Evolutionary conservation across 352 stramenopile species (phyloP), one percentile per base, ranked within the genome.

Genomic region (Pythium dissimile): DNA sequence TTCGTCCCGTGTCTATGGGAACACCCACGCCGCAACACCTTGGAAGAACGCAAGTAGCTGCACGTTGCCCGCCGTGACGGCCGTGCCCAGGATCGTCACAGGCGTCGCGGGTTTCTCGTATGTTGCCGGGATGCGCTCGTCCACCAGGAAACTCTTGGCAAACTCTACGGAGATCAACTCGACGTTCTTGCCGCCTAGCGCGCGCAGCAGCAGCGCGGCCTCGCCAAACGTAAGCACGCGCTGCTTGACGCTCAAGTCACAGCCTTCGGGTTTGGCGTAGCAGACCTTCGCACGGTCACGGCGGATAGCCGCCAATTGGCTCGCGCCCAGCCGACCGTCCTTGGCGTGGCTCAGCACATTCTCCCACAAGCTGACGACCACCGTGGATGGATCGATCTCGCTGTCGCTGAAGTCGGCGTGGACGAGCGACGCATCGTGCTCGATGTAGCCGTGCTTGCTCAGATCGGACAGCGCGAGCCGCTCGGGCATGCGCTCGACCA

Each of bases 391-490:
- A 52, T 81, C 62, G 21, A 7, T 41, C 27, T 57, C 23, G 28
- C 49, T 64, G 49, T 59, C 63, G 31, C 69, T 66, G 16, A 54
- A 56, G 46, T 82, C 72, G 2, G 49, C 49, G 31, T 76, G 67
- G 12, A 72, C 50, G 73, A 73, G 34, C 68, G 66, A 27, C 37
- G 54, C 39, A 54, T 77, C 75, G 66, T 82, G 75, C n/a, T 62
- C 68, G 26, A 56, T 47, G 23, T 47, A 38, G 49, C 34, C 34
- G 49, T 56, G 49, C 35, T 47, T 46, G 53, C 59, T 51, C 16
- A 85, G 63, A 43, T 73, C 70, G 21, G 70, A 58, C 5, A 85
- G 57, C 27, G 70, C 54, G 5, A 53, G 8, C 0, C 35, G 23
- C 20, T 43, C 52, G 0, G 51, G 62, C 10, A 67, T 23, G 15